Evolutionary conservation across 768 basidiomycete genomes (phyloP).

Genomic region (Pulveroboletus frians): DNA sequence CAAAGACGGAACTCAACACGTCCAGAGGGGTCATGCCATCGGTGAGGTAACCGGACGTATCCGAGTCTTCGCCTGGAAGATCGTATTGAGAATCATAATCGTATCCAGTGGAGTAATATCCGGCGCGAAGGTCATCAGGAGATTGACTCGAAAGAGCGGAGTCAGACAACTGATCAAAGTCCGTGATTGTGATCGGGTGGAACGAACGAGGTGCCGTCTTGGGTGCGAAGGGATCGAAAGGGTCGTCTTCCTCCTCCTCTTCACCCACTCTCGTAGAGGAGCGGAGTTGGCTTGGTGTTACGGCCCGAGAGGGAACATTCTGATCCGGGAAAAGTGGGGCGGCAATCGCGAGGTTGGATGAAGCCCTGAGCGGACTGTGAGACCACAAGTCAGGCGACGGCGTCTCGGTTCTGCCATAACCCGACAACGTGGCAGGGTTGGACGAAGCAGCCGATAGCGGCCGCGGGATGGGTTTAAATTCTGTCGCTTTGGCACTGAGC

Average conservation of each 20-base stretch:
- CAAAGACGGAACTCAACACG: constrained; percentile 91
- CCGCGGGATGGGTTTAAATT: constrained; percentile 81
- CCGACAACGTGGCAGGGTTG: constrained; percentile 45
- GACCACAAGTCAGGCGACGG: constrained; percentile 92
- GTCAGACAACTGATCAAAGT: constrained; percentile 58
- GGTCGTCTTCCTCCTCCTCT: constrained; percentile 75
- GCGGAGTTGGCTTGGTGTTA: constrained; percentile 68
- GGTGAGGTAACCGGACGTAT: constrained; percentile 58
- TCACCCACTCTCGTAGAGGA: constrained; percentile 57
- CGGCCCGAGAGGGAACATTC: constrained; percentile 43
- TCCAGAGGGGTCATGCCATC: constrained; percentile 98
- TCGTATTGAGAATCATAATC: constrained; percentile 32
- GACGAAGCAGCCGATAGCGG: constrained; percentile 69
- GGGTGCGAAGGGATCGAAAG: constrained; percentile 71
- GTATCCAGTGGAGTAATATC: constrained; percentile 27
- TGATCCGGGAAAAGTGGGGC: constrained; percentile 81
- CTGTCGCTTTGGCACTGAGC: constrained; percentile 84
- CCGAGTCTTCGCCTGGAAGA: constrained; percentile 38
- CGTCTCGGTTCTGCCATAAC: constrained; percentile 59
- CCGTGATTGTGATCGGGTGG: constrained; percentile 58
- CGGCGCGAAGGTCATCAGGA: constrained; percentile 43
- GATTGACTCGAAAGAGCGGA: constrained; percentile 50
- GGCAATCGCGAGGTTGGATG: constrained; percentile 87
- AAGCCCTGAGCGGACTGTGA: constrained; percentile 59
- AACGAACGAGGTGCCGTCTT: constrained; percentile 45